Evolutionary conservation across 768 basidiomycete species (phyloP).

Genomic region (Dentipellis sp.): DNA sequence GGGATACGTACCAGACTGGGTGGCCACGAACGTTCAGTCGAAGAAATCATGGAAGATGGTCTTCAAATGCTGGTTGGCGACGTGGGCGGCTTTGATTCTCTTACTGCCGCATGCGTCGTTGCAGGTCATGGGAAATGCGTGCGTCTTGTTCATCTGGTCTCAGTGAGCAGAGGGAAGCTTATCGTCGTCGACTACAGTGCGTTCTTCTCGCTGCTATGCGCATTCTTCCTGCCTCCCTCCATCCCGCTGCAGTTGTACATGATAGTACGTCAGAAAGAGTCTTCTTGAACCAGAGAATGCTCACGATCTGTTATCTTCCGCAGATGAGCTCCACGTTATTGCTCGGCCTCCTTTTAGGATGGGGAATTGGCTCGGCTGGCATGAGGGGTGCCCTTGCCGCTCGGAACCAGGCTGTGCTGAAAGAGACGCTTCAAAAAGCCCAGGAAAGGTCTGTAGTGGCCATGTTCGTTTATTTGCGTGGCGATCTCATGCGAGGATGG

Average conservation of each 20-base stretch:
- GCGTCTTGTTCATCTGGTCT: constrained; percentile 14
- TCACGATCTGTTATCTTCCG: not conserved
- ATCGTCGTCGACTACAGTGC: not conserved
- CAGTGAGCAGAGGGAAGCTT: not conserved
- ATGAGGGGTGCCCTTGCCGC: constrained; percentile 41
- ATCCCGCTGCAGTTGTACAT: not conserved
- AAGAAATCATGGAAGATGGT: constrained; percentile 28
- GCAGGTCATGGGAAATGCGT: constrained; percentile 31
- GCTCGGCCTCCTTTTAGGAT: constrained; percentile 39
- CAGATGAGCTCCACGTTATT: constrained; percentile 35
- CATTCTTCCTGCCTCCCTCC: not conserved
- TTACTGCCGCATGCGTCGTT: constrained; percentile 31
- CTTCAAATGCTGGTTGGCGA: constrained; percentile 32
- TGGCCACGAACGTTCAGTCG: constrained; percentile 26
- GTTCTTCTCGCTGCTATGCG: not conserved
- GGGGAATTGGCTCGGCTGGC: constrained; percentile 44
- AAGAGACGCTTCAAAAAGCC: constrained; percentile 19
- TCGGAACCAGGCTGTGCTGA: constrained; percentile 24
- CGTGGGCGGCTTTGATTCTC: constrained; percentile 30
- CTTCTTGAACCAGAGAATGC: not conserved
- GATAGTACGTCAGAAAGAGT: not conserved
- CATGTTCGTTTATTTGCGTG: not conserved
- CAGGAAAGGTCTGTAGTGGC: constrained; percentile 20
- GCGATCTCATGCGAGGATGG: not conserved
- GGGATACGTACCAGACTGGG: constrained; percentile 30